Evolutionary conservation across 768 basidiomycete species (phyloP).

Genomic region (Rhodotorula sphaerocarpa): DNA sequence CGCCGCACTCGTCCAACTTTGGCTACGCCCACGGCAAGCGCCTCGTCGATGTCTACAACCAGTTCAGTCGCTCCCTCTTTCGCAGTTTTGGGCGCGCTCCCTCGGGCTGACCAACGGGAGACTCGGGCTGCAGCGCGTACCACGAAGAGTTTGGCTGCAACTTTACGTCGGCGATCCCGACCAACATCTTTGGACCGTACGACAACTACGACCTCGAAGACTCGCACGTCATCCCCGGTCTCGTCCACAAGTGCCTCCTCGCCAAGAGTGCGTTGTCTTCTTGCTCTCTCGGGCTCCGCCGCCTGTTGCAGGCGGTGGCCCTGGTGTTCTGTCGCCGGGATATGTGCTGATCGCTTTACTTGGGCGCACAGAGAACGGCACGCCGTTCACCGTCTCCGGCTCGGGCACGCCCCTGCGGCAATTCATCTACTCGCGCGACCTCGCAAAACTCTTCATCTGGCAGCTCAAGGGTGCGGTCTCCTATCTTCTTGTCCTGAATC

Average conservation of each 20-base stretch:
- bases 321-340: too few relatives aligned
- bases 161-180: slow-evolving; percentile 94
- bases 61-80: slow-evolving; percentile 50
- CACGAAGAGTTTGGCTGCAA: slow-evolving; percentile 89
- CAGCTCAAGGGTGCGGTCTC: slow-evolving; percentile 44
- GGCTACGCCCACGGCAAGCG: slow-evolving; percentile 95
- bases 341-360: too few relatives aligned
- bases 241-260: slow-evolving; percentile 86
- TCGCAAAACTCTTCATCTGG: slow-evolving; percentile 93
- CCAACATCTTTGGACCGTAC: slow-evolving; percentile 89
- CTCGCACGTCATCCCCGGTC: slow-evolving; percentile 86
- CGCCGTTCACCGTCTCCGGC: slow-evolving; percentile 78
- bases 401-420: slow-evolving; percentile 90
- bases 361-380: slow-evolving; percentile 60
- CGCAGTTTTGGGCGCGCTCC: slow-evolving; percentile 1
- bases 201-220: slow-evolving; percentile 90
- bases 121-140: slow-evolving; percentile 60
- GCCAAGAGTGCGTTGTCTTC: slow-evolving; percentile 61
- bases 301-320: background rate
- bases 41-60: slow-evolving; percentile 90
- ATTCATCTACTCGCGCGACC: slow-evolving; percentile 93
- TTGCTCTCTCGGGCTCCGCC: background rate
- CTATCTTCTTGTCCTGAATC: background rate
- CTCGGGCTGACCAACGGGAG: background rate
- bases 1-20: slow-evolving; percentile 89